A percentile compares a stretch with the other conserved stretches of the same genome.
These are phyloP conservation scores for Syzygium grande DNA, from an alignment of 345 rosid species.

Conservation along the genomic window DNA sequence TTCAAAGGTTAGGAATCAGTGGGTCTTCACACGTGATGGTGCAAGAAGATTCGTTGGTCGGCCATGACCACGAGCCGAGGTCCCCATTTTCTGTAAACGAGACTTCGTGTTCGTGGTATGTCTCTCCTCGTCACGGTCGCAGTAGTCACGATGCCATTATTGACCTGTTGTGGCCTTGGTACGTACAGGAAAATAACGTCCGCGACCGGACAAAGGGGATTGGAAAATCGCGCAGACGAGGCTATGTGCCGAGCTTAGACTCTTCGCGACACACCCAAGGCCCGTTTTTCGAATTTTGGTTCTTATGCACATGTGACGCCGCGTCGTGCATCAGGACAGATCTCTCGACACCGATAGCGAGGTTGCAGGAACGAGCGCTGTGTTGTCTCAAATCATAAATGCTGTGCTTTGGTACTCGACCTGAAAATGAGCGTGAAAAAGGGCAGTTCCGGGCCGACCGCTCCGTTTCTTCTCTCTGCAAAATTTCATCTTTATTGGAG, in stretches of 20 bases:
- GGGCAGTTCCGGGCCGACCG: background rate
- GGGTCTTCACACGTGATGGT: background rate
- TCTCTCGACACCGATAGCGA: background rate
- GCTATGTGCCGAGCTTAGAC: background rate
- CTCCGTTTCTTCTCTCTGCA: background rate
- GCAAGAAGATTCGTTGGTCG: background rate
- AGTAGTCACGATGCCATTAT: background rate
- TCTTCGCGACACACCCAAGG: background rate
- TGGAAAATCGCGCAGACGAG: background rate
- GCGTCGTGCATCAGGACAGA: fast-evolving
- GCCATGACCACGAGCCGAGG: background rate
- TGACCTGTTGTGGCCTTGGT: background rate
- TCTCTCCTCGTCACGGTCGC: background rate
- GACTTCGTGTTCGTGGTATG: background rate
- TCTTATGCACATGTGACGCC: fast-evolving
- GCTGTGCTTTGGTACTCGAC: background rate
- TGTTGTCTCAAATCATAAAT: background rate
- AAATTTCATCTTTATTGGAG: background rate
- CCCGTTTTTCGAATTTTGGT: background rate
- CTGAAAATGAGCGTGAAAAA: background rate
- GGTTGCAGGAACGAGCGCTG: background rate
- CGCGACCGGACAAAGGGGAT: background rate
- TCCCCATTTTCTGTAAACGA: background rate
- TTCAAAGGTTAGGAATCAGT: background rate
- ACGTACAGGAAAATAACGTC: background rate